Base-by-base conservation (phyloP, 2,329 filamentous ascomycete genomes). In the Monosporascus ibericus region DNA sequence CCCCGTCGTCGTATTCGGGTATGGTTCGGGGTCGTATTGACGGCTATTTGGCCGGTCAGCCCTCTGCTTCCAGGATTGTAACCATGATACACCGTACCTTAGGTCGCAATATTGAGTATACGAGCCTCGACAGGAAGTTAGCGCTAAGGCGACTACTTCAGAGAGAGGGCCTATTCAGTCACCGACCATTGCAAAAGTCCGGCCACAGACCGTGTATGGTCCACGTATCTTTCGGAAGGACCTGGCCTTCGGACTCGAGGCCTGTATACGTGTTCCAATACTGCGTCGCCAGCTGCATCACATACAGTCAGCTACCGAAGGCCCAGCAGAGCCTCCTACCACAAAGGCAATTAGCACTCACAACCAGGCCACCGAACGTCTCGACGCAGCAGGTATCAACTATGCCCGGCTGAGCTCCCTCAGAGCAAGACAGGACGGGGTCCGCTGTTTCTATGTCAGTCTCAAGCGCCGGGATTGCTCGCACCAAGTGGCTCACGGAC, bases 61-160 rank as follows among this genome's bases (percentile, higher is more conserved):
- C 17, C 2, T 30, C 7, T 30, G 8, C 37, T 34, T 5, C 30
- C 30, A 3, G 30, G 11, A 34, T 5, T 5, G 4, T 34, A 14
- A 34, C 3, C 5, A 34, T 14, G 30, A 14, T 2, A 14, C 9
- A 5, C 9, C 62, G 54, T 52, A 70, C 66, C 60, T 71, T 48
- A 85, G 64, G 61, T 87, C 84, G 68, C 84, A 87, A 67, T 86
- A 88, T 56, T 87, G 82, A 0, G 82, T 85, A 63, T 81, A 87
- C 1, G 75, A 77, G 47, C 82, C 80, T 69, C 75, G 70, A 58
- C 74, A 78, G 55, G 73, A 77, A 57, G 77, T 75, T 1, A 75
- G 70, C 58, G 61, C 53, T 64, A 60, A 22, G 18, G 22, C 22
- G 18, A 17, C n/a, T 30, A 5, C 20, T 55, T 44, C 44, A 27